Evolutionary conservation across 2,329 filamentous ascomycete genomes (phyloP).

Genomic region (Xylaria sp.): DNA sequence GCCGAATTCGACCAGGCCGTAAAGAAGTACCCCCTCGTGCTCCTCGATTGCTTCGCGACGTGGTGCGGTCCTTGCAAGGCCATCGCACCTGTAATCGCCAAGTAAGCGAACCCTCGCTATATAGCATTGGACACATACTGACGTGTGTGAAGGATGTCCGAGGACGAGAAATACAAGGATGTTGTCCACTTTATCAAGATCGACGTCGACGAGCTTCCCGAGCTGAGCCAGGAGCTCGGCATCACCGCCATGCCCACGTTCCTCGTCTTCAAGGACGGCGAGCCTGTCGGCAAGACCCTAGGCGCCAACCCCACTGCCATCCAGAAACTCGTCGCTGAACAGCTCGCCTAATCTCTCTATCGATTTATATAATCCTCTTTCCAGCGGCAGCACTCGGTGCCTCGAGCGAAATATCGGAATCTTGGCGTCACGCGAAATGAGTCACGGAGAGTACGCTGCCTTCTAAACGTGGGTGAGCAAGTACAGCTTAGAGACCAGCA

Average conservation of each 20-base stretch:
- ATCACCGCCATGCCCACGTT: constrained; percentile 96
- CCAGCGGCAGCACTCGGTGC: not conserved
- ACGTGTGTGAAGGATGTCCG: constrained; percentile 63
- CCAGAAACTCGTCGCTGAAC: constrained; percentile 54
- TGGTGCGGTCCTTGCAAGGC: constrained; percentile 98
- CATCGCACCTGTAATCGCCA: constrained; percentile 79
- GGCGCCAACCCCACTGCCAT: constrained; percentile 83
- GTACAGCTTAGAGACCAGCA: constrained; percentile 1
- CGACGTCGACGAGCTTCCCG: constrained; percentile 85
- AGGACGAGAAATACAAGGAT: constrained; percentile 64
- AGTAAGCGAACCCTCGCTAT: constrained; percentile 57
- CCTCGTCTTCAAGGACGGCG: constrained; percentile 81
- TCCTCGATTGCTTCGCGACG: constrained; percentile 87
- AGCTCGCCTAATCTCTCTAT: constrained; percentile 1
- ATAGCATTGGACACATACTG: constrained; percentile 16
- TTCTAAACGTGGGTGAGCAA: not conserved
- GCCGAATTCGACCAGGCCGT: constrained; percentile 48
- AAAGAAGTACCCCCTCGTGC: constrained; percentile 66
- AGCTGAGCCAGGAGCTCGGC: constrained; percentile 79
- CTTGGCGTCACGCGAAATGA: not conserved
- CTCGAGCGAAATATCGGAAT: not conserved
- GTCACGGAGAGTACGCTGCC: too few species aligned
- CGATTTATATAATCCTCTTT: not conserved
- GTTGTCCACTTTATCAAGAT: constrained; percentile 86
- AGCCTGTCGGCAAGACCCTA: constrained; percentile 78